Evolutionary conservation across 257 asterid genomes (phyloP).

Genomic region (Jaltomata sinuosa): DNA sequence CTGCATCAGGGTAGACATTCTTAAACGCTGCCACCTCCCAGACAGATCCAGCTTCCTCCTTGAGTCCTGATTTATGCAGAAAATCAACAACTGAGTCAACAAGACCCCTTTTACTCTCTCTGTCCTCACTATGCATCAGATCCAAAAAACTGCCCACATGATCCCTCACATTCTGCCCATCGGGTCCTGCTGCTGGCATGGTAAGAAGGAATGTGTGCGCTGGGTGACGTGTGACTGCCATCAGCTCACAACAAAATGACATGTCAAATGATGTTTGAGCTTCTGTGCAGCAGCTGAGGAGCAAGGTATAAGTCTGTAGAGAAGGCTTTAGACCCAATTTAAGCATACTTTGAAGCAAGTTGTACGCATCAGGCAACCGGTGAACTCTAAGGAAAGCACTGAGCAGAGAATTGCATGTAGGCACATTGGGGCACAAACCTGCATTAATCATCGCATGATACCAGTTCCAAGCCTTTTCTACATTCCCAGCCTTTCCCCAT

Average conservation of each 20-base stretch:
- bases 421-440: slow-evolving; percentile 82
- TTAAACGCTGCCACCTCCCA: slow-evolving; percentile 92
- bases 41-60: slow-evolving; percentile 90
- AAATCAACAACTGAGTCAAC: slow-evolving; percentile 86
- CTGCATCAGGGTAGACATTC: slow-evolving; percentile 88
- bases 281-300: slow-evolving; percentile 85
- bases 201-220: slow-evolving; percentile 71
- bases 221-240: slow-evolving; percentile 80
- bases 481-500: slow-evolving; percentile 91
- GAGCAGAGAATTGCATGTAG: slow-evolving; percentile 87
- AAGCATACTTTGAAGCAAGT: slow-evolving; percentile 78
- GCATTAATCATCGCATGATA: slow-evolving; percentile 74
- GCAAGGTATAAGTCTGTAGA: slow-evolving; percentile 83
- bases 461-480: slow-evolving; percentile 90
- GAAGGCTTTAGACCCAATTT: slow-evolving; percentile 67
- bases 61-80: slow-evolving; percentile 79
- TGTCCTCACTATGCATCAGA: slow-evolving; percentile 87
- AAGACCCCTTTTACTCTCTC: slow-evolving; percentile 94
- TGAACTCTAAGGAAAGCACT: slow-evolving; percentile 93
- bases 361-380: slow-evolving; percentile 65
- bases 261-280: slow-evolving; percentile 67
- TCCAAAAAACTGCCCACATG: slow-evolving; percentile 80
- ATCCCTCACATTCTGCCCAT: slow-evolving; percentile 77
- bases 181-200: slow-evolving; percentile 82
- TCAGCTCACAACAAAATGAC: slow-evolving; percentile 68